phyloP scores from a whole-genome alignment of 768 basidiomycete genomes.

The Amanita polypyramis region DNA sequence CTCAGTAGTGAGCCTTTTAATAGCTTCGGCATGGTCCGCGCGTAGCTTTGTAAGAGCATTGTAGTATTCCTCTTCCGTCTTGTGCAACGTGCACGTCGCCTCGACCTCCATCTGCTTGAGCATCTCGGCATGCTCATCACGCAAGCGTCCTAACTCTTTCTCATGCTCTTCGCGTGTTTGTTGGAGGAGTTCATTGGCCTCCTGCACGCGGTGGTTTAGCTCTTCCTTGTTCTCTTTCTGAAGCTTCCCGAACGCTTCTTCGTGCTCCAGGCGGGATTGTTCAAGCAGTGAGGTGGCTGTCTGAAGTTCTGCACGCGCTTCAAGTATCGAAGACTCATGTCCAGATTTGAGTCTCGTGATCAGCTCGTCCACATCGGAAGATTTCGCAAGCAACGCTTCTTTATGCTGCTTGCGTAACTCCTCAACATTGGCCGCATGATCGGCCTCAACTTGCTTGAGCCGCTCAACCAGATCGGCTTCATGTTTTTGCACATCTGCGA shows the following conservation, averaged over 20 bases:
- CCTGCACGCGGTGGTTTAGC: slow-evolving; percentile 41
- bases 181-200: slow-evolving; percentile 40
- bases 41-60: slow-evolving; percentile 72
- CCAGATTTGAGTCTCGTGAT: slow-evolving; percentile 38
- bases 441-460: slow-evolving; percentile 42
- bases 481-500: slow-evolving; percentile 47
- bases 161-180: slow-evolving; percentile 45
- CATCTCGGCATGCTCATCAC: slow-evolving; percentile 41
- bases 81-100: slow-evolving; percentile 43
- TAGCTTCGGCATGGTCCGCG: slow-evolving; percentile 53
- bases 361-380: slow-evolving; percentile 35
- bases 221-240: slow-evolving; percentile 41
- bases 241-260: slow-evolving; percentile 49
- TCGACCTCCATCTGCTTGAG: slow-evolving; percentile 56
- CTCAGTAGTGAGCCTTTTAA: slow-evolving; percentile 54
- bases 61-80: slow-evolving; percentile 76
- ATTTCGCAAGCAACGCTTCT: slow-evolving; percentile 25
- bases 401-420: slow-evolving; percentile 40
- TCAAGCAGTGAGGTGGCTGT: slow-evolving; percentile 31
- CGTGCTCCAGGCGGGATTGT: slow-evolving; percentile 45
- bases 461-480: slow-evolving; percentile 42
- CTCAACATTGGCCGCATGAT: slow-evolving; percentile 38
- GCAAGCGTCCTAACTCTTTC: slow-evolving; percentile 33
- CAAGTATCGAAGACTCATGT: slow-evolving; percentile 28
- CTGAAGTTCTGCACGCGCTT: slow-evolving; percentile 34